Evolutionary conservation across 148 eudicot species (phyloP).

Genomic region (Camellia japonica): DNA sequence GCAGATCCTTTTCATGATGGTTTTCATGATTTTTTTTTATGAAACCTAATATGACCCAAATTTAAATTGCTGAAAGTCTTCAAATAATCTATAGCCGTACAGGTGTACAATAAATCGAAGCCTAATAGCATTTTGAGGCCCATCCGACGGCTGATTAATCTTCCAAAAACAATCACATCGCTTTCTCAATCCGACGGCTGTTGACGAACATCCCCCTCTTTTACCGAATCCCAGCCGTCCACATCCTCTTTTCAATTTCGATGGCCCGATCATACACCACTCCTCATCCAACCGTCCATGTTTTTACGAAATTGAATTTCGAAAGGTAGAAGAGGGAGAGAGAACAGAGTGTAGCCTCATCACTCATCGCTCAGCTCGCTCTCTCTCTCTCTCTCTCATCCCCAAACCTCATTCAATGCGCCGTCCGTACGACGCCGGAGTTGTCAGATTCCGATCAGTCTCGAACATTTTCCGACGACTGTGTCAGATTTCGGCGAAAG

Average conservation of each 20-base stretch:
- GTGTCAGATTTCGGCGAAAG: not conserved
- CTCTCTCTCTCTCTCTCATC: not conserved
- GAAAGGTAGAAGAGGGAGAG: conserved; percentile 24
- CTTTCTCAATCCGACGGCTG: conserved; percentile 25
- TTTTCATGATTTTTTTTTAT: too few relatives aligned
- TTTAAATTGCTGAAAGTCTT: too few relatives aligned
- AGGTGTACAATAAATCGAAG: too few relatives aligned
- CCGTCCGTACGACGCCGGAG: too few relatives aligned
- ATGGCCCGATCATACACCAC: conserved; percentile 12
- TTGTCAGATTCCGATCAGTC: not conserved
- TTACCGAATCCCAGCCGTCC: conserved; percentile 20
- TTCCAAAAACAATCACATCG: conserved; percentile 21
- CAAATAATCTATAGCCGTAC: too few relatives aligned
- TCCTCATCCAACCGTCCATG: conserved; percentile 19
- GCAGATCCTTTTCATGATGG: too few relatives aligned
- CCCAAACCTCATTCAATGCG: not conserved
- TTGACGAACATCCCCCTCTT: not conserved
- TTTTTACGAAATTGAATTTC: conserved; percentile 34
- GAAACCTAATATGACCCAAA: too few relatives aligned
- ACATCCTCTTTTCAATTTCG: conserved; percentile 16
- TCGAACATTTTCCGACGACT: not conserved
- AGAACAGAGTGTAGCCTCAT: not conserved
- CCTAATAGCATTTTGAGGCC: too few relatives aligned
- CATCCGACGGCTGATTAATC: too few relatives aligned
- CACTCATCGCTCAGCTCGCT: conserved; percentile 13